Percentiles rank a stretch among this genome's conserved stretches.
Conservation (phyloP, 176 grass and related monocot genomes). For the Eremochloa ophiuroides region DNA sequence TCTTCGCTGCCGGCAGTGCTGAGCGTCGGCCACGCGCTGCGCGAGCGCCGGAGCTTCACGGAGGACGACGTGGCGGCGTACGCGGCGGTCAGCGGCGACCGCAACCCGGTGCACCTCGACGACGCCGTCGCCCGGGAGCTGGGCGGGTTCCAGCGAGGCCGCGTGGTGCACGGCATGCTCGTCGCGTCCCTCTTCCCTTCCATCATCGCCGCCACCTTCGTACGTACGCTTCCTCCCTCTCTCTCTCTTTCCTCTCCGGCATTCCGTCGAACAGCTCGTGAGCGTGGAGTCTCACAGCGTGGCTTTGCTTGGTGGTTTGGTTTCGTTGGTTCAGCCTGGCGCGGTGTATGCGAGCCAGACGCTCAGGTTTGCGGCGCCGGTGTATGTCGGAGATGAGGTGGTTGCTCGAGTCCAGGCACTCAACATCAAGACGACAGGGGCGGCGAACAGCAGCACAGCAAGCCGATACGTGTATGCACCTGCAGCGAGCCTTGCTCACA, state of each 20-base stretch:
- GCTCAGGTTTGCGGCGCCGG: conserved; percentile 52
- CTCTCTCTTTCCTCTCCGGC: background rate
- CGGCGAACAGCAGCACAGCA: background rate
- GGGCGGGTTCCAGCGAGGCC: conserved; percentile 47
- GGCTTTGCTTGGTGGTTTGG: background rate
- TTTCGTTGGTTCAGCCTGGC: conserved; percentile 41
- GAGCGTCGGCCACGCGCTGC: conserved; percentile 33
- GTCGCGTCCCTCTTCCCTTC: conserved; percentile 68
- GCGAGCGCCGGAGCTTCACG: conserved; percentile 43
- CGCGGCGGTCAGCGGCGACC: conserved; percentile 52
- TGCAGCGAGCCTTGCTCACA: background rate
- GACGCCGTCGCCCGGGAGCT: conserved; percentile 23
- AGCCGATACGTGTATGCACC: conserved; percentile 35
- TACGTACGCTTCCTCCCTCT: background rate
- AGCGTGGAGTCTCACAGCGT: background rate
- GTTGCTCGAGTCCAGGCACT: conserved; percentile 46
- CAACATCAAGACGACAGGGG: background rate
- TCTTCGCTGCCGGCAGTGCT: background rate
- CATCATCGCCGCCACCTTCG: conserved; percentile 57
- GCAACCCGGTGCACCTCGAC: conserved; percentile 68
- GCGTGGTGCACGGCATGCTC: conserved; percentile 80
- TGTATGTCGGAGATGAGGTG: conserved; percentile 56
- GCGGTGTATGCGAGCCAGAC: conserved; percentile 48
- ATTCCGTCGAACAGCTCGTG: conserved; percentile 30
- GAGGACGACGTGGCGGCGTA: conserved; percentile 51